These are phyloP conservation scores for Flaveria linearis DNA, from an alignment of 129 eudicot species.

Conservation along the genomic window DNA sequence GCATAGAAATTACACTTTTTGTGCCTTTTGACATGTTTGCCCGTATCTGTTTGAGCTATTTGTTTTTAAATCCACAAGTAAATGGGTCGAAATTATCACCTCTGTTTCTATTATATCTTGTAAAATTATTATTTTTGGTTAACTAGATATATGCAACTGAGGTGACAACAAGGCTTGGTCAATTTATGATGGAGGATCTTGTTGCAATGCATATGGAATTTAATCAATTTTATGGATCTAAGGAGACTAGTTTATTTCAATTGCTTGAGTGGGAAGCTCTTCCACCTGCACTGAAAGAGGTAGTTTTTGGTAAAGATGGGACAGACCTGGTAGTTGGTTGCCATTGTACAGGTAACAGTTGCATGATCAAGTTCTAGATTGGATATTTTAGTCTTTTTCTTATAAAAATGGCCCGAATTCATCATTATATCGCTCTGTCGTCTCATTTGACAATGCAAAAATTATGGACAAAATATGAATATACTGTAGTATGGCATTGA, in stretches of 20 bases:
- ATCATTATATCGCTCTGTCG: background rate
- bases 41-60: background rate
- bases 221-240: constrained; percentile 78
- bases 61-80: background rate
- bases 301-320: constrained; percentile 65
- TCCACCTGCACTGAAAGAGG: constrained; percentile 60
- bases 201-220: constrained; percentile 78
- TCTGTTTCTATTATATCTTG: background rate
- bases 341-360: constrained; percentile 72
- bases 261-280: constrained; percentile 76
- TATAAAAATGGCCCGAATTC: background rate
- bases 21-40: background rate
- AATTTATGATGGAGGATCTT: constrained; percentile 91
- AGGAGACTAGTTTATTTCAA: constrained; percentile 45
- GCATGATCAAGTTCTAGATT: constrained; percentile 2
- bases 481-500: background rate
- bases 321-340: constrained; percentile 70
- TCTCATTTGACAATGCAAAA: background rate
- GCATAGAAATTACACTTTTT: background rate
- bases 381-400: background rate
- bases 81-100: background rate
- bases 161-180: constrained; percentile 67
- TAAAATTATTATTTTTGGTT: background rate
- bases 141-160: constrained; percentile 86
- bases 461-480: background rate